Evolutionary conservation across 768 basidiomycete species (phyloP), one percentile per base, ranked within the genome.

Genomic region (Hericium erinaceus): DNA sequence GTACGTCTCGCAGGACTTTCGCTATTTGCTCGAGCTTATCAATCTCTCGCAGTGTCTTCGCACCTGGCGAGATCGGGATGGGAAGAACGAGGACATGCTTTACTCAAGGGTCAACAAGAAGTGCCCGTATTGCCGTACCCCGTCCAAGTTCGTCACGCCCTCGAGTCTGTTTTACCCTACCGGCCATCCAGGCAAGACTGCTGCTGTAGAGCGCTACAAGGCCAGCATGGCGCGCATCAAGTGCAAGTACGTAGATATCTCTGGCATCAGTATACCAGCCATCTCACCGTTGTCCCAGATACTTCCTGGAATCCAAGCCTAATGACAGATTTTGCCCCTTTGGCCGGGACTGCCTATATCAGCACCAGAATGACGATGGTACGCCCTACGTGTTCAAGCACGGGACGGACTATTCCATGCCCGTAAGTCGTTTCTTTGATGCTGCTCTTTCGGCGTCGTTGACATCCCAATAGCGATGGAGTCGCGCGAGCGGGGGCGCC

Each of bases 281-380:
- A 26, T 20, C 50, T 61, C 39, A 52, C 40, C 18, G 37, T 33
- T 22, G 6, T 41, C 52, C 26, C 56, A 89, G 87, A 54, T 83
- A 88, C 64, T 90, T 90, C 67, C 72, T 78, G 58, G 67, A 73
- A 46, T 83, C 86, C 3, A 72, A 72, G 40, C 67, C 68, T 8
- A 68, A 70, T 48, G 65, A 72, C 50, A 83, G 83, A 0, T 78
- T 78, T 55, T 92, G 89, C 69, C 89, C 87, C 0, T 92, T 88
- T 62, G 89, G 89, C 46, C 74, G 75, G 51, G 89, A 92, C 58
- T 92, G 89, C 66, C 89, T 92, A 67, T 92, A 90, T 66, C 78
- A 81, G 63, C 89, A 92, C 65, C 62, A 72, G 52, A 83, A 85
- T 24, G 70, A 73, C 0, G 89, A 91, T 61, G 89, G 89, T 11